phyloP scores from a whole-genome alignment of 139 green algal genomes.

The Ettlia oleoabundans region DNA sequence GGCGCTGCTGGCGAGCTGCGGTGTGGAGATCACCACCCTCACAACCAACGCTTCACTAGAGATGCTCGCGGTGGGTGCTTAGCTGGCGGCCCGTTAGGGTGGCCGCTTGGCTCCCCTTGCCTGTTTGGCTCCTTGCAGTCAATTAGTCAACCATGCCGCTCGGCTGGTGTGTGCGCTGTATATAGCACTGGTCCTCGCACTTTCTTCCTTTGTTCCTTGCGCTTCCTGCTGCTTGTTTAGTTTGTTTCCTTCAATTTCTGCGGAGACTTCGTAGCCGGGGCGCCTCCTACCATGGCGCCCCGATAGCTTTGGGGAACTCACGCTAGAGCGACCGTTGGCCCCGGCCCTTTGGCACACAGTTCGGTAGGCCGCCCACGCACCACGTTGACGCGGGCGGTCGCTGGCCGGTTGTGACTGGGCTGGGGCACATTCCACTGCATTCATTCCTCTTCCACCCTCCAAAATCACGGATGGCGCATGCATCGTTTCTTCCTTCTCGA shows the following conservation, averaged over 20 bases:
- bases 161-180: no score
- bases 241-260: not conserved
- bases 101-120: no score
- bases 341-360: conserved; percentile 21
- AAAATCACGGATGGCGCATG: no score
- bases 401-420: conserved; percentile 14
- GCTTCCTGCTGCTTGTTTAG: not conserved
- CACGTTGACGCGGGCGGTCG: no score
- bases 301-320: conserved; percentile 10
- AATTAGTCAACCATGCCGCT: no score
- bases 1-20: conserved; percentile 44
- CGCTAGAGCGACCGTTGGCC: not conserved
- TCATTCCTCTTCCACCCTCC: no score
- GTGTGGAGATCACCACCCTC: conserved; percentile 68
- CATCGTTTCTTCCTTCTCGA: no score
- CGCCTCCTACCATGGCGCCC: conserved; percentile 10
- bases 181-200: no score
- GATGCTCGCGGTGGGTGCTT: conserved; percentile 18
- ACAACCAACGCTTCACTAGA: conserved; percentile 41
- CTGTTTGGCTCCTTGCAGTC: no score
- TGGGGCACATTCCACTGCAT: not conserved
- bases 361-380: not conserved
- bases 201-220: not conserved
- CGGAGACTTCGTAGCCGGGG: conserved; percentile 23
- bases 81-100: no score